Evolutionary conservation across 345 rosid species (phyloP), one percentile per base, ranked within the genome.

Genomic region (Brassica incana): DNA sequence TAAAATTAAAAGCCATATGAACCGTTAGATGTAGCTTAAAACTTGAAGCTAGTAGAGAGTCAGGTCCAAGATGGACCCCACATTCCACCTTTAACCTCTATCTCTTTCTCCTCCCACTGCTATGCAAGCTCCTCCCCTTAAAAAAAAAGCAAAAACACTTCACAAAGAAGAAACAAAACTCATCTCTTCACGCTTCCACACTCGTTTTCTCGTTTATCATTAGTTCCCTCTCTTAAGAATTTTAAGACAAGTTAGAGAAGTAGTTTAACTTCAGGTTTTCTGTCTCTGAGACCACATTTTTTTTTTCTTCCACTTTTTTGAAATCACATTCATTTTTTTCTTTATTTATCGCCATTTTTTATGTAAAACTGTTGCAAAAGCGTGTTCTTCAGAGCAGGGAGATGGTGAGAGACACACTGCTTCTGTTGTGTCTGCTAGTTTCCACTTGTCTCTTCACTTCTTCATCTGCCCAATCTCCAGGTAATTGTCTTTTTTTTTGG

Each of bases 381-480:
- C 0, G 71, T 48, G 73, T 75, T 74, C n/a, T 38, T 74, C 83
- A 62, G 38, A 79, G 82, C 56, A 71, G 65, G 78, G 77, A 80
- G 79, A 92, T 89, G 97, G 86, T 77, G 88, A 86, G 72, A 79
- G 73, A 80, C 75, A 63, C 83, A 61, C 70, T 83, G 80, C 75
- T 79, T 67, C 71, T 75, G 45, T 27, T 76, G 56, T 70, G 75
- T 82, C 66, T 82, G 74, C 72, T 69, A 52, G 68, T 78, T 74
- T 68, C 81, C 50, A 77, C 86, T 83, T 80, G 75, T 75, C 85
- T 86, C 75, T 75, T 85, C 69, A 70, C 73, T 67, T 77, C 75
- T 72, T 86, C 82, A 59, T 81, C 87, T 20, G 90, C 94, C 48
- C 98, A 93, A 80, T 80, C 80, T 83, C 88, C 86, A 84, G 94